Base-by-base conservation (phyloP, 164 flowering plant species). In the Umbellularia californica region DNA sequence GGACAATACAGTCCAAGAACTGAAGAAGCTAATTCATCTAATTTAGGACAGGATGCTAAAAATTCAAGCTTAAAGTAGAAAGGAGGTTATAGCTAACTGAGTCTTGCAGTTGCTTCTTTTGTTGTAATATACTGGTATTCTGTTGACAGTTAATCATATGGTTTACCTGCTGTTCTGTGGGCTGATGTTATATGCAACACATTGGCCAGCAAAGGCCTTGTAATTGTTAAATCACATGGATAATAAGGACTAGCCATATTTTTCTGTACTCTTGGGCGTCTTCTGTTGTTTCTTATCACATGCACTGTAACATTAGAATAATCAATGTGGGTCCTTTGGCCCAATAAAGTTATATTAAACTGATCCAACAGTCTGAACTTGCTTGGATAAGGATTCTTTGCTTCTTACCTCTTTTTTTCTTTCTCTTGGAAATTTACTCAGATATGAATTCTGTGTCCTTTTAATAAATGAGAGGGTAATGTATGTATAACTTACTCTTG, bases 31-130 rank as follows among this genome's bases (percentile, higher is more conserved):
- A 81, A 70, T 66, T 72, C 84, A 71, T 90, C 98, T 52, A 80
- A 69, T 23, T 78, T 90, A 82, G 93, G 94, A 50, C 82, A 75
- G 64, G 82, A 85, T 84, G 85, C 89, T 66, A 69, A 52, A 68
- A 73, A 75, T 60, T 74, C 84, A 71, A 47, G 75, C 25, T 74
- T 75, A 10, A 73, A 73, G 60, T 73, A 73, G 70, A 64, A 2
- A 67, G 69, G 22, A 67, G 27, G 47, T 35, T 12, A 19, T 2
- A 3, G 22, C 30, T 67, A 19, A 66, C 6, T 23, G 30, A 19
- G n/a, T 68, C 50, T 47, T 47, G 27, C 77, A 70, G 69, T 69
- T 66, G 70, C 50, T 30, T 67, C 47, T 17, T 30, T 67, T 15
- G 25, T 52, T 69, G 33, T n/a, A 62, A 27, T 35, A 15, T 47